Evolutionary conservation across 1,284 basidiomycete species (phyloP), one percentile per base, ranked within the genome.

Genomic region (Caloboletus firmus): DNA sequence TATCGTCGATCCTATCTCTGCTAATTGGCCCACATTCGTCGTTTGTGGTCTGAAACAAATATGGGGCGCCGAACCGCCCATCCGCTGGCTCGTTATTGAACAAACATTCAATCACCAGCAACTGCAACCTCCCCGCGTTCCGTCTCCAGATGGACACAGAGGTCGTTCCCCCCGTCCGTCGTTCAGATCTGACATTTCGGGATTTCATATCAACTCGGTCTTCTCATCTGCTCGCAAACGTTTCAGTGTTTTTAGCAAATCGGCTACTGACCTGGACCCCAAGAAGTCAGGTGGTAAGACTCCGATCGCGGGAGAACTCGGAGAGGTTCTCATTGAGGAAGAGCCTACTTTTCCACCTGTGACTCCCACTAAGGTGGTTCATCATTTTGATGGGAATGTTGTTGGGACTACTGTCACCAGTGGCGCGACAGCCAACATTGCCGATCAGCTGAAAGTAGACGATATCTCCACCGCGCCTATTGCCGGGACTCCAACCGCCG

Each of bases 81-180:
- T 87, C 37, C 72, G 76, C 43, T 87, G 84, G 83, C 72, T 89
- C 35, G 73, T 89, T 22, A 72, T 89, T 32, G 87, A 89, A 65
- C 84, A 87, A 55, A 70, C 70, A 3, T 83, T 79, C 62, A 72
- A 66, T 9, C 68, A 71, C 43, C 64, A 64, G 44, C 52, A 57
- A n/a, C 2, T 44, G 44, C 52, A 57, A n/a, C 2, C 45, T 4
- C 31, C 51, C 11, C 67, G 67, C 32, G 17, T 20, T 6, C 53
- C 70, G 6, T 68, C 66, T 7, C 59, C 65, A 3, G 67, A 72
- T 18, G 60, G 61, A 12, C 61, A 36, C 5, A 56, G 69, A 35
- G 66, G 66, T 46, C 73, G 67, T 51, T 83, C 84, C 0, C 82
- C 83, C 3, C 76, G 74, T 35, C 79, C 79, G 7, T 82, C 81